These are phyloP conservation scores for Mycena capillaripes DNA, from an alignment of 768 basidiomycete species.

Conservation along the genomic window DNA sequence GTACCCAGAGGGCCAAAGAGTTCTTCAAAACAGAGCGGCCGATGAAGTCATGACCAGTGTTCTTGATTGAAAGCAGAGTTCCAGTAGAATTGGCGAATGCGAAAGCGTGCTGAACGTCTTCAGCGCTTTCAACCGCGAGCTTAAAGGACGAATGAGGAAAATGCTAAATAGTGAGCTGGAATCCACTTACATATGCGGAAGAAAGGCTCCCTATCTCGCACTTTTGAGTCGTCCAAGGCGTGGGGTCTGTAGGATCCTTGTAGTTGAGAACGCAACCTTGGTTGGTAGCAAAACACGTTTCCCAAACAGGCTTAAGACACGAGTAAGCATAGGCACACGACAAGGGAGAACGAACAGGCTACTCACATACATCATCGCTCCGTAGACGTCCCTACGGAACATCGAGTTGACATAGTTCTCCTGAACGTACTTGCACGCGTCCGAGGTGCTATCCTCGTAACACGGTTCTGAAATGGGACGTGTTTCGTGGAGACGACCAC, in stretches of 20 bases:
- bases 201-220: conserved; percentile 22
- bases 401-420: conserved; percentile 22
- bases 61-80: conserved; percentile 26
- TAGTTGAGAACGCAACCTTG: conserved; percentile 25
- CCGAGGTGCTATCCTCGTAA: conserved; percentile 19
- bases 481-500: conserved; percentile 22
- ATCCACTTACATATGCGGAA: conserved; percentile 24
- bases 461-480: conserved; percentile 21
- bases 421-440: conserved; percentile 18
- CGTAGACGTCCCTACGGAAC: conserved; percentile 14
- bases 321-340: conserved; percentile 15
- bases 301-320: conserved; percentile 22
- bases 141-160: conserved; percentile 11
- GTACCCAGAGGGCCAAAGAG: conserved; percentile 23
- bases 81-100: conserved; percentile 12
- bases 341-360: background rate
- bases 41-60: conserved; percentile 25
- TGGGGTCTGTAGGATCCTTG: conserved; percentile 20
- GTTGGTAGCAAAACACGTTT: conserved; percentile 22
- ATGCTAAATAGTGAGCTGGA: conserved; percentile 3
- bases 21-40: conserved; percentile 14
- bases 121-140: conserved; percentile 14
- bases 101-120: conserved; percentile 13
- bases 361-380: conserved; percentile 24
- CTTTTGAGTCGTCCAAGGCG: conserved; percentile 24